A percentile compares a stretch with the other conserved stretches of the same genome.
Conservation (phyloP, 106 monocot species). For the Dendrobium nobile region DNA sequence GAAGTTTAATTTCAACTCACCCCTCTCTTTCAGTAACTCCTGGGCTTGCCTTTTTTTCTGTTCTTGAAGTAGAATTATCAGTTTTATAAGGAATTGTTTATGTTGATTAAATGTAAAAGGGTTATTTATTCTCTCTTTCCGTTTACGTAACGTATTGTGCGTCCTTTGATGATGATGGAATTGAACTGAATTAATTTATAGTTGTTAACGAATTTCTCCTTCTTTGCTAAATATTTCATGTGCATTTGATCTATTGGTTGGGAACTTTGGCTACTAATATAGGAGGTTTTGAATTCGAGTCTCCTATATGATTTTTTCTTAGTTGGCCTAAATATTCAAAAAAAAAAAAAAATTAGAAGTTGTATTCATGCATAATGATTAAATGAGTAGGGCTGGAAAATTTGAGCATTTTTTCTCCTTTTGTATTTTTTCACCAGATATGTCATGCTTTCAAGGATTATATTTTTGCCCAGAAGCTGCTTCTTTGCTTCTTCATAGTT, state of each 20-base stretch:
- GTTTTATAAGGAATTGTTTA: too few relatives aligned
- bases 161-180: neutral
- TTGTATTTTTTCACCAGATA: constrained; percentile 33
- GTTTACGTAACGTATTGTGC: neutral
- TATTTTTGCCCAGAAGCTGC: constrained; percentile 69
- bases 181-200: neutral
- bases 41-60: neutral
- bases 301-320: too few relatives aligned
- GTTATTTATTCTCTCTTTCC: too few relatives aligned
- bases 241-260: neutral
- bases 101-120: too few relatives aligned
- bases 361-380: neutral
- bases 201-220: neutral
- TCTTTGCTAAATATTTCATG: neutral
- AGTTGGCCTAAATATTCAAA: too few relatives aligned
- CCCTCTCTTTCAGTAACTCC: neutral
- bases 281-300: too few relatives aligned
- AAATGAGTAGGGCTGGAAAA: neutral
- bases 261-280: too few relatives aligned
- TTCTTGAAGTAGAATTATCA: neutral
- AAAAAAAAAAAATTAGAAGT: neutral
- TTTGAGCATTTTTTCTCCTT: neutral
- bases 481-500: constrained; percentile 73
- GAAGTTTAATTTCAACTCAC: neutral
- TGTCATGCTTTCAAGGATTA: constrained; percentile 90